phyloP scores from a whole-genome alignment of 345 rosid species.

The Punica granatum region DNA sequence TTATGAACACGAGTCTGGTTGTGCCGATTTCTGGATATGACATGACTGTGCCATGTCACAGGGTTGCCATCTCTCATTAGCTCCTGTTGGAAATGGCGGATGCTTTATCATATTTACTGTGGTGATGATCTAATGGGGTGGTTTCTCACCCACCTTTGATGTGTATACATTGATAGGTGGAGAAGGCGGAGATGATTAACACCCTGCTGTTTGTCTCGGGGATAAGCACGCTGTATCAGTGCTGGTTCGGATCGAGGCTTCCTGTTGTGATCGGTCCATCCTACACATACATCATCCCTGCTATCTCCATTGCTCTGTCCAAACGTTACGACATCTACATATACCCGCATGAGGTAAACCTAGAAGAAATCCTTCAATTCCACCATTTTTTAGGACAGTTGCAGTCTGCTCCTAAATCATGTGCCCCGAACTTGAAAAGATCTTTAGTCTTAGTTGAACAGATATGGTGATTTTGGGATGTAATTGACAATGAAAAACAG shows the following conservation, averaged over 20 bases:
- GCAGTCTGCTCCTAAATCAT: not conserved
- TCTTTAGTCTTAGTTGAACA: not conserved
- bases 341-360: constrained; percentile 47
- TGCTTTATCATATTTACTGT: no score
- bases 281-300: constrained; percentile 62
- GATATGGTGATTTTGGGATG: no score
- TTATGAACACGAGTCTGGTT: no score
- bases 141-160: not conserved
- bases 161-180: constrained; percentile 29
- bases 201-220: constrained; percentile 72
- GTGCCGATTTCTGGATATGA: no score
- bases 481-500: no score
- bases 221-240: constrained; percentile 63
- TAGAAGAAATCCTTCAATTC: not conserved
- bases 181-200: constrained; percentile 77
- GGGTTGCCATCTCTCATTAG: no score
- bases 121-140: not conserved
- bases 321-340: constrained; percentile 21
- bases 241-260: constrained; percentile 66
- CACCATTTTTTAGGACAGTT: not conserved
- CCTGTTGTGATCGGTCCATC: constrained; percentile 87
- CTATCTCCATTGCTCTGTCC: constrained; percentile 55
- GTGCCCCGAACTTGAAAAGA: not conserved
- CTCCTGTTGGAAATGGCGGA: no score
- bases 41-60: no score